Evolutionary conservation across 257 asterid species (phyloP).

Genomic region (Handroanthus guayacan): DNA sequence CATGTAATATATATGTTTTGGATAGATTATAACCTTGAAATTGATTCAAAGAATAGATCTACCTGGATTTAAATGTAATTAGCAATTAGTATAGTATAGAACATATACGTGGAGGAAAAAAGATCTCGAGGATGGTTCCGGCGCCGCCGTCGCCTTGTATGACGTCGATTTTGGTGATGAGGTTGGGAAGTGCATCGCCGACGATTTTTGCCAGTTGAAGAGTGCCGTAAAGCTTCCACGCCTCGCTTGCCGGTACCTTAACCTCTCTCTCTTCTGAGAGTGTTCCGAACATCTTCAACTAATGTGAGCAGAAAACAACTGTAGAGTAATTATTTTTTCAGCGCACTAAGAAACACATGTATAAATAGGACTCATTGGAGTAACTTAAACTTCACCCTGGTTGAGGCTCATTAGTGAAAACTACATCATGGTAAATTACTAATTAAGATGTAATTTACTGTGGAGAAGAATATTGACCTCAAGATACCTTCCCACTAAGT

Average conservation of each 20-base stretch:
- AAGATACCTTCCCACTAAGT: too few species aligned
- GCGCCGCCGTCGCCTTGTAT: constrained; percentile 63
- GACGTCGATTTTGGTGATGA: constrained; percentile 47
- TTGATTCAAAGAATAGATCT: too few species aligned
- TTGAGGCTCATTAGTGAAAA: too few species aligned
- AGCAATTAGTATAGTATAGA: not conserved
- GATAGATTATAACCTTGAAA: too few species aligned
- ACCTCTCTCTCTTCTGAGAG: constrained; percentile 51
- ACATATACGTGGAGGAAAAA: constrained; percentile 47
- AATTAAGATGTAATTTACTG: too few species aligned
- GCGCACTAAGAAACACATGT: not conserved
- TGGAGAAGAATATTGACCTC: too few species aligned
- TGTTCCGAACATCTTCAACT: constrained; percentile 51
- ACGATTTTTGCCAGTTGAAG: constrained; percentile 47
- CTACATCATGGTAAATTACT: too few species aligned
- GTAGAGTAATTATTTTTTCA: too few species aligned
- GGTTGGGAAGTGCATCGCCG: constrained; percentile 41
- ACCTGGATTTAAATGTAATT: not conserved
- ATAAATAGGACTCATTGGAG: too few species aligned
- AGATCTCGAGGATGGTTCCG: constrained; percentile 58
- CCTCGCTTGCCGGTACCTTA: constrained; percentile 57
- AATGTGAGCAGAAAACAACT: too few species aligned
- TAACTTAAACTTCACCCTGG: too few species aligned
- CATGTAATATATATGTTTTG: too few species aligned
- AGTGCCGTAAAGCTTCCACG: constrained; percentile 65